phyloP scores from a whole-genome alignment of 2,329 filamentous ascomycete species.

The Berkeleyomyces basicola region DNA sequence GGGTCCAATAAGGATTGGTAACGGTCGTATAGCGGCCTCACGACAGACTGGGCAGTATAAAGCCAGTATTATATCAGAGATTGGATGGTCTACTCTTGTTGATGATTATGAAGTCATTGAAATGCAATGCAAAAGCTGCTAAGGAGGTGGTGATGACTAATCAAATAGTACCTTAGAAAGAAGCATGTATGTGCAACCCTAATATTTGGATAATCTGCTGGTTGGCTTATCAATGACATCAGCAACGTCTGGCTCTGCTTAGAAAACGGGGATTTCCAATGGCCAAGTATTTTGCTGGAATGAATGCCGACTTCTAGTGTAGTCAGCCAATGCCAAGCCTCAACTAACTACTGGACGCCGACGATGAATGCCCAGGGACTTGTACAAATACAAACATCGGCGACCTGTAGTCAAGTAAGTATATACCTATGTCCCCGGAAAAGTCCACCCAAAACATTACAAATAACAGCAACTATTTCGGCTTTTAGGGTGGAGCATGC shows the following conservation, averaged over 20 bases:
- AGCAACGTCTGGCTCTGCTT: background rate
- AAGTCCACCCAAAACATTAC: background rate
- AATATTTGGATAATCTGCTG: too few relatives aligned
- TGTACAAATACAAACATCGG: too few relatives aligned
- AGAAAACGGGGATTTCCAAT: too few relatives aligned
- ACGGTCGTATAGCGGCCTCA: background rate
- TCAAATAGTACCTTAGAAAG: background rate
- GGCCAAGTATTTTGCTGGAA: too few relatives aligned
- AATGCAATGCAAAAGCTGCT: background rate
- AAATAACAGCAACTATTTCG: background rate
- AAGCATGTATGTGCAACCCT: too few relatives aligned
- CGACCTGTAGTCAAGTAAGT: too few relatives aligned
- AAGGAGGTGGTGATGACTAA: background rate
- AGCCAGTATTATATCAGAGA: background rate
- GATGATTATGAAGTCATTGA: background rate
- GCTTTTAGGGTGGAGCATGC: background rate
- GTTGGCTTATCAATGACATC: background rate
- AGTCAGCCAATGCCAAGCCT: too few relatives aligned
- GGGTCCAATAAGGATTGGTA: conserved; percentile 3
- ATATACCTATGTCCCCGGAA: background rate
- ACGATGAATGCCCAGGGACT: too few relatives aligned
- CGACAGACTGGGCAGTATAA: background rate
- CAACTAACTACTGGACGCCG: too few relatives aligned
- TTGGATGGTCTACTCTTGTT: too few relatives aligned
- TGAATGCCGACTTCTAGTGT: too few relatives aligned